Evolutionary conservation across 2,329 filamentous ascomycete species (phyloP).

Genomic region (Boeremia exigua): DNA sequence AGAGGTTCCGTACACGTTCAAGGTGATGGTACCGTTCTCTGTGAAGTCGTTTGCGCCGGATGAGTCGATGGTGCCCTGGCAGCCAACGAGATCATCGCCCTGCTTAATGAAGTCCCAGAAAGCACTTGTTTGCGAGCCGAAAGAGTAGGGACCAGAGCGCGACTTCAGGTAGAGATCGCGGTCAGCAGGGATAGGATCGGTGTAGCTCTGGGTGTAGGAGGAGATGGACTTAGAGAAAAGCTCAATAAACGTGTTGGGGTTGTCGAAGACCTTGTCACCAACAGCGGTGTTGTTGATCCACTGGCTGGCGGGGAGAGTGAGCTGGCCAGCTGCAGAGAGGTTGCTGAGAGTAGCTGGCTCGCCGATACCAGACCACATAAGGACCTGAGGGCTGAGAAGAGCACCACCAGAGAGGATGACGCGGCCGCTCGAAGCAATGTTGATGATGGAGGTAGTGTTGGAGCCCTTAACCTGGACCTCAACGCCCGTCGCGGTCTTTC

Average conservation of each 20-base stretch:
- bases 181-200: constrained; percentile 52
- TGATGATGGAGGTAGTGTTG: constrained; percentile 38
- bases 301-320: constrained; percentile 43
- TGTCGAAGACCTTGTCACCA: constrained; percentile 61
- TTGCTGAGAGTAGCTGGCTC: constrained; percentile 27
- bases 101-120: constrained; percentile 60
- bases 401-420: constrained; percentile 43
- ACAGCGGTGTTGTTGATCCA: constrained; percentile 60
- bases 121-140: constrained; percentile 59
- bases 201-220: constrained; percentile 59
- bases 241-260: constrained; percentile 63
- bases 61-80: constrained; percentile 62
- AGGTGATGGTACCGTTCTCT: constrained; percentile 57
- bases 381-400: constrained; percentile 45
- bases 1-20: constrained; percentile 65
- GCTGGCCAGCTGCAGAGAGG: constrained; percentile 46
- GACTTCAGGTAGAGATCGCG: constrained; percentile 55
- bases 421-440: constrained; percentile 34
- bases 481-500: constrained; percentile 52
- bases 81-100: constrained; percentile 52
- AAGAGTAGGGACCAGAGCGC: constrained; percentile 60
- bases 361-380: constrained; percentile 51
- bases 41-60: constrained; percentile 53
- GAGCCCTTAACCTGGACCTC: constrained; percentile 45
- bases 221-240: constrained; percentile 51